phyloP scores from a whole-genome alignment of 257 asterid species.

The Thymus quinquecostatus region DNA sequence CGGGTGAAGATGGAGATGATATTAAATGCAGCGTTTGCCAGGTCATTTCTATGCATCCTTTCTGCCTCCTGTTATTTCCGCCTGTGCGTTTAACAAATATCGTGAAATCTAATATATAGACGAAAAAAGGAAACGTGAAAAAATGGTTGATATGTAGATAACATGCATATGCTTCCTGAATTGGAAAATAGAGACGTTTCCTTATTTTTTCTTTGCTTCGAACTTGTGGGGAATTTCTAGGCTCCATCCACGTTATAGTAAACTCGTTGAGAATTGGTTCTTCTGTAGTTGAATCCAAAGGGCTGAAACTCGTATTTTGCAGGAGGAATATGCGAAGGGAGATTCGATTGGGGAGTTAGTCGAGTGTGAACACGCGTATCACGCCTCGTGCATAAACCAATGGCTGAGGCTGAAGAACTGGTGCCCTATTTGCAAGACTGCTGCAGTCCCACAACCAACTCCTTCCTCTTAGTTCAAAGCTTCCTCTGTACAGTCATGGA shows the following conservation, averaged over 20 bases:
- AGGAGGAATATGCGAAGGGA: conserved; percentile 78
- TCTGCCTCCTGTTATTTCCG: no score
- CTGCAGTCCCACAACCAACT: conserved; percentile 44
- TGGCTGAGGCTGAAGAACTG: conserved; percentile 89
- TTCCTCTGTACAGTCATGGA: conserved; percentile 13
- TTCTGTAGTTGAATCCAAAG: background rate
- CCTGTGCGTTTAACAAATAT: background rate
- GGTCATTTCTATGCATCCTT: conserved; percentile 44
- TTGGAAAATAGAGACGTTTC: background rate
- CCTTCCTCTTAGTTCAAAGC: conserved; percentile 19
- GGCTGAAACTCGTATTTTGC: conserved; percentile 31
- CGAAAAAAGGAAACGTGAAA: background rate
- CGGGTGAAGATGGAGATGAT: conserved; percentile 54
- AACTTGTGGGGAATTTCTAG: no score
- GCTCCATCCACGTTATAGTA: background rate
- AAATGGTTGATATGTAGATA: background rate
- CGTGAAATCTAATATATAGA: background rate
- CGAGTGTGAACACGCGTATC: conserved; percentile 72
- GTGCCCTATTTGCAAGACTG: conserved; percentile 94
- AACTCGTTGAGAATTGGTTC: background rate
- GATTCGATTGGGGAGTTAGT: conserved; percentile 74
- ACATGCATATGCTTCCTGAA: background rate
- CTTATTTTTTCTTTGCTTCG: no score
- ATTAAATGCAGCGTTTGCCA: conserved; percentile 87
- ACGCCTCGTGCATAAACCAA: conserved; percentile 59